Conservation (phyloP, 148 eudicot species). For the Cornus kousa region DNA sequence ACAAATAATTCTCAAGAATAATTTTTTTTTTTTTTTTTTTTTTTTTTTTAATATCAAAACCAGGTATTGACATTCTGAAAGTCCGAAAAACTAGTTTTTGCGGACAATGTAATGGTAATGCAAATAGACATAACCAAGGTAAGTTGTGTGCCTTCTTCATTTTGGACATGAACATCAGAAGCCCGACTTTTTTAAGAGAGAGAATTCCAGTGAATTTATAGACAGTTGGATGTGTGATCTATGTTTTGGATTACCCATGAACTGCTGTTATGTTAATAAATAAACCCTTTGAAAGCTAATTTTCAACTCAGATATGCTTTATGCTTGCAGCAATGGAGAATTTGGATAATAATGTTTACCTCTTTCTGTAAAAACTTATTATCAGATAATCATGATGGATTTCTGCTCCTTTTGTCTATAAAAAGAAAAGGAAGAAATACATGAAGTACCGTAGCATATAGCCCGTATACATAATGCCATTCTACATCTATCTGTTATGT, state of each 20-base stretch:
- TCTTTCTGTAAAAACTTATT: no score
- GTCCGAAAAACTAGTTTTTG: no score
- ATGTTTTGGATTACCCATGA: background rate
- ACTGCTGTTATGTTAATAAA: background rate
- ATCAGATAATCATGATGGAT: no score
- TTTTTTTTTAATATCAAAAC: background rate
- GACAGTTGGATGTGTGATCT: background rate
- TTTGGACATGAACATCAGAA: background rate
- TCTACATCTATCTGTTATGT: no score
- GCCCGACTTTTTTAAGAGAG: background rate
- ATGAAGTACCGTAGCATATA: no score
- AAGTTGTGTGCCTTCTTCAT: no score
- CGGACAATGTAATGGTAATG: background rate
- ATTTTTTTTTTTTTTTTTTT: no score
- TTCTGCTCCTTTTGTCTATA: no score
- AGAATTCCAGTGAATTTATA: no score
- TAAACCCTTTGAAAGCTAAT: background rate
- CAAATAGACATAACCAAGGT: background rate
- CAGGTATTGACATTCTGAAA: background rate
- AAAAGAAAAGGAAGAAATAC: no score
- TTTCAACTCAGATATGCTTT: background rate
- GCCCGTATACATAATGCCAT: no score
- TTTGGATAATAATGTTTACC: no score
- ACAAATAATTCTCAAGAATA: background rate
- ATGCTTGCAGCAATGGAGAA: background rate